Evolutionary conservation across 805 yeast species (phyloP).

Genomic region (Lachancea sp.): DNA sequence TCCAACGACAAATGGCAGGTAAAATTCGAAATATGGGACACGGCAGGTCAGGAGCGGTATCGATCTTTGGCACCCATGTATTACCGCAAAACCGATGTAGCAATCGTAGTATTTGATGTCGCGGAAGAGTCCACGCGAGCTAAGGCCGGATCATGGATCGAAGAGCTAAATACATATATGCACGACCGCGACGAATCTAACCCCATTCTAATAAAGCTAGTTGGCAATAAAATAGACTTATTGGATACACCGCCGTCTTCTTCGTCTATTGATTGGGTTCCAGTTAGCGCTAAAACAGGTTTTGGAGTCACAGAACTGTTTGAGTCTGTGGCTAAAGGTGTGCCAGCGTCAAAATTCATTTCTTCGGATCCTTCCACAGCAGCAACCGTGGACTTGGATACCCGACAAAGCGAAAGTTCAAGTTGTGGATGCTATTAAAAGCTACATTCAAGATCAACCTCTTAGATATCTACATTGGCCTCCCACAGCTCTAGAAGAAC

Average conservation of each 20-base stretch:
- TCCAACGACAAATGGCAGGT: constrained; percentile 38
- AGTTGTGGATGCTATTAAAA: not conserved
- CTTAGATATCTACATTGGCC: no score
- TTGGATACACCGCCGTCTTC: constrained; percentile 42
- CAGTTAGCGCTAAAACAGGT: constrained; percentile 53
- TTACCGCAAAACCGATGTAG: constrained; percentile 74
- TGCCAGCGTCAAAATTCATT: constrained; percentile 30
- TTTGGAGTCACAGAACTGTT: constrained; percentile 42
- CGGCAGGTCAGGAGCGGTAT: constrained; percentile 81
- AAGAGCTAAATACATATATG: constrained; percentile 47
- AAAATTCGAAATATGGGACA: constrained; percentile 80
- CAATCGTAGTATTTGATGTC: constrained; percentile 71
- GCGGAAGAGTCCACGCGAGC: constrained; percentile 57
- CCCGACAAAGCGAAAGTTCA: not conserved
- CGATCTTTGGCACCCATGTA: constrained; percentile 78
- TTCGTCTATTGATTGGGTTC: constrained; percentile 36
- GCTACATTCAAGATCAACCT: not conserved
- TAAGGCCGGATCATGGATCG: constrained; percentile 71
- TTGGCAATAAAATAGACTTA: constrained; percentile 73
- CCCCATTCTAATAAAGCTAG: constrained; percentile 57
- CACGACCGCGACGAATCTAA: constrained; percentile 43
- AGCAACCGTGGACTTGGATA: not conserved
- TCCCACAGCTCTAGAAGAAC: no score
- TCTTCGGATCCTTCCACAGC: not conserved
- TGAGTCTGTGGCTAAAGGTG: constrained; percentile 37